These are phyloP conservation scores for Acrocalymma vagum DNA, from an alignment of 2,329 filamentous ascomycete species.

Conservation along the genomic window DNA sequence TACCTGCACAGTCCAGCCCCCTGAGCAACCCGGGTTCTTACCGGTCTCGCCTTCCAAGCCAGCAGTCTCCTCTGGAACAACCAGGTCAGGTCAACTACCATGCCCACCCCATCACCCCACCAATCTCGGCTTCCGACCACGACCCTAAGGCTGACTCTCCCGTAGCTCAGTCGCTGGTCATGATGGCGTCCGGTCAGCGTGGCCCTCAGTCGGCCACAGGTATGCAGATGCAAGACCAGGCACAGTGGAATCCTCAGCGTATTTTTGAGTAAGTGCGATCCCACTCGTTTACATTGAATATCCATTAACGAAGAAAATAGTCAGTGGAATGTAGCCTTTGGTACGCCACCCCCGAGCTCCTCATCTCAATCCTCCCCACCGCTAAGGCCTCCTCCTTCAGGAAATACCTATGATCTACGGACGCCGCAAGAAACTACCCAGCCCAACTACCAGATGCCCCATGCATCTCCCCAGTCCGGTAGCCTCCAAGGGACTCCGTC, in stretches of 20 bases:
- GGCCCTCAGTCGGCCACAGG: constrained; percentile 58
- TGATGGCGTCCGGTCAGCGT: constrained; percentile 70
- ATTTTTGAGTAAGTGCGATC: constrained; percentile 83
- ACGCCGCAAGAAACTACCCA: constrained; percentile 43
- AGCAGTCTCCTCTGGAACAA: constrained; percentile 59
- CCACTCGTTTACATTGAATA: background rate
- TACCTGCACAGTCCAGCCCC: constrained; percentile 69
- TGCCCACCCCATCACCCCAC: constrained; percentile 78
- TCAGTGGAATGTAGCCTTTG: constrained; percentile 96
- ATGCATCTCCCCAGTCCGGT: constrained; percentile 44
- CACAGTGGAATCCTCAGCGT: constrained; percentile 82
- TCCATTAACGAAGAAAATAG: constrained; percentile 57
- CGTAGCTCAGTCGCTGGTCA: constrained; percentile 74
- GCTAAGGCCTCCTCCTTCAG: constrained; percentile 52
- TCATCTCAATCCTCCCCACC: constrained; percentile 55
- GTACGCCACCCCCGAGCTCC: constrained; percentile 63
- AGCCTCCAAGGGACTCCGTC: constrained; percentile 34
- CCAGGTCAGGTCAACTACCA: constrained; percentile 70
- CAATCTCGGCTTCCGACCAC: constrained; percentile 75
- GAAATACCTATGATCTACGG: constrained; percentile 48
- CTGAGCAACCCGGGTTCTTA: constrained; percentile 61
- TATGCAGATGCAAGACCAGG: constrained; percentile 69
- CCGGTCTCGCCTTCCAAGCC: constrained; percentile 59
- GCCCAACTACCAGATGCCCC: constrained; percentile 43
- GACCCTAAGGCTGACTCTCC: constrained; percentile 82